phyloP scores from a whole-genome alignment of 306 rosid species.

The Nissolia schottii region DNA sequence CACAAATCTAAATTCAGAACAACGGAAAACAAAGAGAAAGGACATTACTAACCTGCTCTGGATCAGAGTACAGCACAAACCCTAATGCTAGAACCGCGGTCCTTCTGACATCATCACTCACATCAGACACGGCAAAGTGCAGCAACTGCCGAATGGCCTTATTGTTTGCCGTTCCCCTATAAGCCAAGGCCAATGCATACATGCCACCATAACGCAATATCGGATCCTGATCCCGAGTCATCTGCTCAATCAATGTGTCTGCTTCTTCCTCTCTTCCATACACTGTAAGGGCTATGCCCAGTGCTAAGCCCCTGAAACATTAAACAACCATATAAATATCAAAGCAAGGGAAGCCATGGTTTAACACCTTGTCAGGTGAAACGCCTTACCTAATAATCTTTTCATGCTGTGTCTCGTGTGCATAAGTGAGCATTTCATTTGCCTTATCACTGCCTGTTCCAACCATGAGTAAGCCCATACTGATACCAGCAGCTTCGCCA shows the following conservation, averaged over 20 bases:
- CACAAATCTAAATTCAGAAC: neutral
- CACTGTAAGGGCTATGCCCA: slow-evolving; percentile 95
- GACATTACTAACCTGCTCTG: slow-evolving; percentile 78
- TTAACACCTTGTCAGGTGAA: neutral
- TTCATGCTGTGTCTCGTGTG: slow-evolving; percentile 97
- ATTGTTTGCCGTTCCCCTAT: slow-evolving; percentile 93
- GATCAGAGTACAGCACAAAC: slow-evolving; percentile 94
- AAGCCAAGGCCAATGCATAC: slow-evolving; percentile 97
- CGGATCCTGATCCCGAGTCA: slow-evolving; percentile 97
- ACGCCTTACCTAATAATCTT: slow-evolving; percentile 70
- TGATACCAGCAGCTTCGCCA: slow-evolving; percentile 96
- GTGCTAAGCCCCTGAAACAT: slow-evolving; percentile 71
- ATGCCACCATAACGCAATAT: slow-evolving; percentile 95
- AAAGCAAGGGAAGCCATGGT: slow-evolving; percentile 9
- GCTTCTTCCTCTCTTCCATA: slow-evolving; percentile 99
- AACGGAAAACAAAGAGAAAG: neutral
- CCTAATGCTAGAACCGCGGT: slow-evolving; percentile 99
- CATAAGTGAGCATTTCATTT: slow-evolving; percentile 90
- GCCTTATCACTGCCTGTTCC: slow-evolving; percentile 99
- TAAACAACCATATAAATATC: slow-evolving; percentile 7
- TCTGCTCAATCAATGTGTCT: slow-evolving; percentile 92
- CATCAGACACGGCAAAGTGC: slow-evolving; percentile 98
- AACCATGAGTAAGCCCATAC: slow-evolving; percentile 98
- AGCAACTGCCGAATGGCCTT: slow-evolving; percentile 93
- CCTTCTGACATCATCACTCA: slow-evolving; percentile 98